phyloP scores from a whole-genome alignment of 2,329 filamentous ascomycete genomes.

The Ceratocystis eucalypticola region DNA sequence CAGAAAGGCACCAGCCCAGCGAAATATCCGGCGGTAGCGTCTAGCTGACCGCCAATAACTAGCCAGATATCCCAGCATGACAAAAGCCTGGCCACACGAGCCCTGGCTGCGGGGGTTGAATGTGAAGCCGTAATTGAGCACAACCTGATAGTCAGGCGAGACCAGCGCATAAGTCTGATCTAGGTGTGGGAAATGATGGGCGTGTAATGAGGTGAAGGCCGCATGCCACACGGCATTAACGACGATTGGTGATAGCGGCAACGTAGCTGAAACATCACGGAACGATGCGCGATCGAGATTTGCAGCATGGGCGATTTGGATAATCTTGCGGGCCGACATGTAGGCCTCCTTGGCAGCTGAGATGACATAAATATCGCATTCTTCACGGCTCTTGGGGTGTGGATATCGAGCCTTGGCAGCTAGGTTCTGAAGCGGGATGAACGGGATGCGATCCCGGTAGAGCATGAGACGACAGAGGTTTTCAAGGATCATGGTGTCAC shows the following conservation, averaged over 20 bases:
- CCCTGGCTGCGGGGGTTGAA: conserved; percentile 12
- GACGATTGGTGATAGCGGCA: not conserved
- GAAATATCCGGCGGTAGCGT: not conserved
- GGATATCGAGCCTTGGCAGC: not conserved
- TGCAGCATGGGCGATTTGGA: not conserved
- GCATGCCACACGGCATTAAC: conserved; percentile 9
- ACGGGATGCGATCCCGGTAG: conserved; percentile 4
- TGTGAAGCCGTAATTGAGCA: conserved; percentile 12
- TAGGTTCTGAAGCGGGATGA: not conserved
- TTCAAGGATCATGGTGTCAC: not conserved
- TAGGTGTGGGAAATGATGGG: conserved; percentile 13
- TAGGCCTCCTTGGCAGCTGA: not conserved
- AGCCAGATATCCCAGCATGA: not conserved
- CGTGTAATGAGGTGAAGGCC: not conserved
- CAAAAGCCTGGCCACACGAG: conserved; percentile 3
- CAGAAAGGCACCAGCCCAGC: conserved; percentile 8
- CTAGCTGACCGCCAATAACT: not conserved
- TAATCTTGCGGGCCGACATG: not conserved
- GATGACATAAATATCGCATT: not conserved
- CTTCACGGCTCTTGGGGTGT: not conserved
- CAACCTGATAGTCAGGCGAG: conserved; percentile 1
- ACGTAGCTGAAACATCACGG: not conserved
- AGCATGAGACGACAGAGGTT: conserved; percentile 7
- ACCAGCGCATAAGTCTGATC: not conserved
- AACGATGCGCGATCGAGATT: not conserved